These are phyloP conservation scores for Wickerhamiella cacticola DNA, from an alignment of 805 yeast species.

Conservation along the genomic window DNA sequence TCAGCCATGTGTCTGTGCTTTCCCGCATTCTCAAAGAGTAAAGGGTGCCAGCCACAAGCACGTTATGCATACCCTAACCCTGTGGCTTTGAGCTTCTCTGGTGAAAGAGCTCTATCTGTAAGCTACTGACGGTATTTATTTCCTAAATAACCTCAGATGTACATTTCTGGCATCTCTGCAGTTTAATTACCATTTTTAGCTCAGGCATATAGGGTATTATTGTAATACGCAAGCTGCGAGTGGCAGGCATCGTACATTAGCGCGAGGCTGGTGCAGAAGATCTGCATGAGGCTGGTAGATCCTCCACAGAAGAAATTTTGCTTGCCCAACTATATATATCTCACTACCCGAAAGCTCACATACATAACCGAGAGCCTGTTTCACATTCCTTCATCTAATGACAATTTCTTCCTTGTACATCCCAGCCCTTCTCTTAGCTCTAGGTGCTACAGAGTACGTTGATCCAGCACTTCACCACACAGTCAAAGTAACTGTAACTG, in stretches of 20 bases:
- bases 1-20: too few relatives aligned
- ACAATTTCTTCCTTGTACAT: neutral
- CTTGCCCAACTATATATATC: neutral
- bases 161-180: too few relatives aligned
- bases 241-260: conserved; percentile 1
- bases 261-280: conserved; percentile 7
- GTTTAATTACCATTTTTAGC: too few relatives aligned
- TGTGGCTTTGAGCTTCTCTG: too few relatives aligned
- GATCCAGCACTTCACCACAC: conserved; percentile 24
- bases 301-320: neutral
- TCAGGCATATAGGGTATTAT: too few relatives aligned
- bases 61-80: too few relatives aligned
- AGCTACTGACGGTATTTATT: too few relatives aligned
- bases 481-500: conserved; percentile 21
- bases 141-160: too few relatives aligned
- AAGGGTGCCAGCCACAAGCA: too few relatives aligned
- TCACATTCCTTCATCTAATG: neutral
- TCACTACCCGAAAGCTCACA: neutral
- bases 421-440: conserved; percentile 6
- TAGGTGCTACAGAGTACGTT: conserved; percentile 17
- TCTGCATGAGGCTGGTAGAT: conserved; percentile 1
- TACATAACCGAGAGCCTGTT: neutral
- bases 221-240: too few relatives aligned
- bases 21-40: too few relatives aligned
- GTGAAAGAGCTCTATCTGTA: too few relatives aligned